Evolutionary conservation across 2,329 filamentous ascomycete species (phyloP).

Genomic region (Cordyceps cateniannulata): DNA sequence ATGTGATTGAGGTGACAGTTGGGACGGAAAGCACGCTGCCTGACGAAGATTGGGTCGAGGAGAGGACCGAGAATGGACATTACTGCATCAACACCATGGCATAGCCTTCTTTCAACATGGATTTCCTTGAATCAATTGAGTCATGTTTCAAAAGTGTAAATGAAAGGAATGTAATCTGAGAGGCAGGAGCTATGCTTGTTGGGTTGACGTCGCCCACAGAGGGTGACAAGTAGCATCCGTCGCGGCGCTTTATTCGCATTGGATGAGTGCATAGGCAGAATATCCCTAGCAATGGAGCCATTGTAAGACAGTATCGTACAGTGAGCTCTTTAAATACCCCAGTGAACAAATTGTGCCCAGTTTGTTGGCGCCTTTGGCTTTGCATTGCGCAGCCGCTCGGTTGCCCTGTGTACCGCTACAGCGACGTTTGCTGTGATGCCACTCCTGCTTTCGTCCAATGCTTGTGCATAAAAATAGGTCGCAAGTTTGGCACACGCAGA

Average conservation of each 20-base stretch:
- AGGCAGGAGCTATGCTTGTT: not conserved
- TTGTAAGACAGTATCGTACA: not conserved
- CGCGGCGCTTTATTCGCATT: not conserved
- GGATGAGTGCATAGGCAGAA: not conserved
- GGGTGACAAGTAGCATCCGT: not conserved
- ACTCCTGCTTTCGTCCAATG: not conserved
- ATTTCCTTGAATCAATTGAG: not conserved
- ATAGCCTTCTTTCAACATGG: not conserved
- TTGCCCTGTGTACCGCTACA: not conserved
- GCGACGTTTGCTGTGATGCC: not conserved
- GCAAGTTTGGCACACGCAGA: slow-evolving; percentile 19
- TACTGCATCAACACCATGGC: not conserved
- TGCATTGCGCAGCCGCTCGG: not conserved
- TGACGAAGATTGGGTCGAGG: not conserved
- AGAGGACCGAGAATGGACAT: not conserved
- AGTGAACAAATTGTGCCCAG: slow-evolving; percentile 8
- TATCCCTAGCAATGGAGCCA: not conserved
- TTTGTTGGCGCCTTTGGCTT: not conserved
- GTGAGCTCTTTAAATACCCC: not conserved
- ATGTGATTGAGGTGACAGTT: not conserved
- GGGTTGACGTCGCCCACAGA: not conserved
- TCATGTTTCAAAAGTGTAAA: not conserved
- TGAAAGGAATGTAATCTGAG: not conserved
- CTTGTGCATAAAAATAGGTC: not conserved
- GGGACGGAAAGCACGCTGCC: slow-evolving; percentile 1